Base-by-base conservation (phyloP, 164 flowering plant species). In the Liquidambar formosana region DNA sequence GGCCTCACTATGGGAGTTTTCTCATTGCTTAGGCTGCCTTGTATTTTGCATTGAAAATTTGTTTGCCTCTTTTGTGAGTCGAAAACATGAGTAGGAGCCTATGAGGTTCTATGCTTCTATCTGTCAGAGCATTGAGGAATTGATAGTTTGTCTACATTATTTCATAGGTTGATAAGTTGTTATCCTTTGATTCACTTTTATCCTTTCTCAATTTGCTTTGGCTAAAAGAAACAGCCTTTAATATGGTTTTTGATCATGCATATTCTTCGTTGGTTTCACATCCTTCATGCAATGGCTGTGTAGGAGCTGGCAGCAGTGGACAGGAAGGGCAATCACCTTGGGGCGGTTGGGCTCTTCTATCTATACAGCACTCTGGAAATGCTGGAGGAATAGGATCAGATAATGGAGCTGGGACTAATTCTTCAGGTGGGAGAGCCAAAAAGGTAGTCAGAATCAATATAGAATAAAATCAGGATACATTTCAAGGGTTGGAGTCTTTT, bases 401-500 rank as follows among this genome's bases (percentile, higher is more conserved):
- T 12, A n/a, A 54, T 28, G 64, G 19, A 23, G 60, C 73, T 8
- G 67, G 71, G 44, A 23, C 59, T 9, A 48, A 28, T 21, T 59
- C 75, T 27, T 62, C 77, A 26, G 54, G 62, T 8, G 81, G 76
- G 3, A 71, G 74, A 59, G 58, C 79, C 12, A 84, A 82, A 62
- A 86, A 80, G 43, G 78, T 84, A 0, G 82, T 82, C 22, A 79
- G 83, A 38, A 82, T 86, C 48, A 78, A 81, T 52, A 82, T 85
- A 57, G 86, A 85, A 3, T 85, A 68, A n/a, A 70, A 54, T 38
- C 57, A 23, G 19, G 13, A 1, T 48, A 21, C 28, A 25, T 13
- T 43, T 12, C 51, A 48, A 48, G 51, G 51, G 18, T 16, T 19
- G 41, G 41, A 51, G 54, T 18, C 6, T 16, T 18, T 51, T 51